Percentiles rank a stretch among this genome's conserved stretches.
Conservation (phyloP, 768 basidiomycete genomes). For the Udeniomyces megalosporus region DNA sequence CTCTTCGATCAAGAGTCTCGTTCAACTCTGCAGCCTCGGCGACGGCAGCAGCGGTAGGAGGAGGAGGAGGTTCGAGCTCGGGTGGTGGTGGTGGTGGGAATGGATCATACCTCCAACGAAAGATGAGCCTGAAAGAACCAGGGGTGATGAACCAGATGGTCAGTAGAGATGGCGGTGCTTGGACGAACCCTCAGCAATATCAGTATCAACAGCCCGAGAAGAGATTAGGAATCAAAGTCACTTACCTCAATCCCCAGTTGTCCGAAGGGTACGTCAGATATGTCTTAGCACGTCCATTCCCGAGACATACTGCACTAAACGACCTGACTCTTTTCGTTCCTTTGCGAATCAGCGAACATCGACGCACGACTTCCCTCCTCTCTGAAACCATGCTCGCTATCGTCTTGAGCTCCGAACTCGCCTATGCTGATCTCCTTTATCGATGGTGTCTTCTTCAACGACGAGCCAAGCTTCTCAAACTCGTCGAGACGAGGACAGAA, state of each 20-base stretch:
- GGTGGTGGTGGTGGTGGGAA: background rate
- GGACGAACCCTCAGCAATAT: no score
- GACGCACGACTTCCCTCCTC: slow-evolving; percentile 28
- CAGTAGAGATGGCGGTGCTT: no score
- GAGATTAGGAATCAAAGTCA: background rate
- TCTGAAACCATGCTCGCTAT: slow-evolving; percentile 3
- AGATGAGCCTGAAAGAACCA: background rate
- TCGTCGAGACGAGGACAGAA: slow-evolving; percentile 18
- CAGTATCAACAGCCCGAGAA: no score
- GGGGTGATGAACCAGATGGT: no score
- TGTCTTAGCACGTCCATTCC: no score
- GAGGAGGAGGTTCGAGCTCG: no score
- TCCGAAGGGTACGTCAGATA: slow-evolving; percentile 5
- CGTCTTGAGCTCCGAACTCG: slow-evolving; percentile 41
- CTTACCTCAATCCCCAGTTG: background rate
- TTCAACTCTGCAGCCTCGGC: no score
- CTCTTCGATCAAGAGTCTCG: no score
- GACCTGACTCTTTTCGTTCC: background rate
- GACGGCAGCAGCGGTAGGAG: no score
- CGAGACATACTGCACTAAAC: slow-evolving; percentile 17
- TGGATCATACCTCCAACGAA: background rate
- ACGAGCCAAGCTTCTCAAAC: slow-evolving; percentile 54
- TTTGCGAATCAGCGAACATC: background rate
- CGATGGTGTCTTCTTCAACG: slow-evolving; percentile 57
- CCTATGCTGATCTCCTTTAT: slow-evolving; percentile 59